Percentiles rank a stretch among this genome's conserved stretches.
Evolutionary conservation across 495 filamentous ascomycete species (phyloP).

Genomic region (Aspergillus nanangensis): DNA sequence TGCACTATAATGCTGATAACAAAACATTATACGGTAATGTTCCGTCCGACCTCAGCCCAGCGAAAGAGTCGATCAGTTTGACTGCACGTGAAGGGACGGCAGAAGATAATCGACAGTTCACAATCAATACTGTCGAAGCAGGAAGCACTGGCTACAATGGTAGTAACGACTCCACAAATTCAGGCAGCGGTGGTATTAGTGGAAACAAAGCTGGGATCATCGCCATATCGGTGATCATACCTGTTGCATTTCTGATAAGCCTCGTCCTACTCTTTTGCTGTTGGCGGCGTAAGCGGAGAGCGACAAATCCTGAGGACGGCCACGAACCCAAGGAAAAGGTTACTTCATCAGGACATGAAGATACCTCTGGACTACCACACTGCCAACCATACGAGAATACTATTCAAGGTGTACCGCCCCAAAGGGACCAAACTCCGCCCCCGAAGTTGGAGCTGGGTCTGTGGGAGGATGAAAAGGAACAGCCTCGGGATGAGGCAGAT

Average conservation of each 20-base stretch:
- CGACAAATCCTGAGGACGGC: conserved; percentile 22
- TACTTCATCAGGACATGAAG: conserved; percentile 17
- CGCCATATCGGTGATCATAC: conserved; percentile 39
- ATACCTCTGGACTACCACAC: conserved; percentile 22
- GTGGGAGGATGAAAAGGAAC: conserved; percentile 12
- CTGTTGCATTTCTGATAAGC: conserved; percentile 30
- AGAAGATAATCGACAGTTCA: conserved; percentile 45
- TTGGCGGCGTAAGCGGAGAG: conserved; percentile 32
- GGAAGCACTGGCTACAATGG: conserved; percentile 7
- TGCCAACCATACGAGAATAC: conserved; percentile 25
- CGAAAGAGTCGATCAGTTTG: conserved; percentile 44
- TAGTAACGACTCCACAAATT: conserved; percentile 1
- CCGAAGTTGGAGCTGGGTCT: conserved; percentile 31
- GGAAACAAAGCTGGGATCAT: conserved; percentile 39
- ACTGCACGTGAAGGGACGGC: conserved; percentile 43
- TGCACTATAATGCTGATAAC: conserved; percentile 56
- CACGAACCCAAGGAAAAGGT: conserved; percentile 18
- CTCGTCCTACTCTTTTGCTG: conserved; percentile 37
- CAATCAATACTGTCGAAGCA: conserved; percentile 39
- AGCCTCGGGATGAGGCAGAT: conserved; percentile 8
- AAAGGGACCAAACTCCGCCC: conserved; percentile 7
- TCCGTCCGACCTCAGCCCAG: conserved; percentile 42
- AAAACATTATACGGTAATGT: conserved; percentile 59
- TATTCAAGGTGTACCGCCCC: conserved; percentile 12
- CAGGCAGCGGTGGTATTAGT: conserved; percentile 11